Base-by-base conservation (phyloP, 164 flowering plant genomes). In the Vitis riparia region DNA sequence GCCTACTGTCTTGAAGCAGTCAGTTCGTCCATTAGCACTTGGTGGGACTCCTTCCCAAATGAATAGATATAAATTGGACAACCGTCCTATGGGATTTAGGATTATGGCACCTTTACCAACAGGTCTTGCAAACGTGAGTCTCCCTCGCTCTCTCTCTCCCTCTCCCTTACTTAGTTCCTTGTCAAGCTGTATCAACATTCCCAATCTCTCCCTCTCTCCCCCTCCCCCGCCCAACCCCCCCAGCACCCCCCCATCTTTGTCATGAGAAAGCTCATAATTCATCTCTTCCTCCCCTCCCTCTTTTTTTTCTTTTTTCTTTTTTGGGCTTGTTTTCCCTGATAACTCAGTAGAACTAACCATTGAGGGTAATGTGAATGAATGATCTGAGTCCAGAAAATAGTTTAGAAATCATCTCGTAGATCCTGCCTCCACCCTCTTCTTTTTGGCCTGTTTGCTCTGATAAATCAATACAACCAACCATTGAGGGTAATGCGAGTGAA, bases 31-130 rank as follows among this genome's bases (percentile, higher is more conserved):
- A n/a, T 63, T 76, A 56, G 72, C 81, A 53, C 62, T 85, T 65
- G 32, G 51, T 3, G 85, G 83, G 51, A 15, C 71, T 75, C 79
- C 89, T 12, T 78, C 79, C 77, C 65, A 29, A 47, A 70, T 71
- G 59, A 87, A 88, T 69, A 82, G 89, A 75, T 89, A 86, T 82
- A 94, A 90, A 75, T 79, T 92, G 81, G 98, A 92, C 78, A 90
- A 92, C 77, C 95, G 93, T 16, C 91, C 98, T 44, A 87, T 90
- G 2, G 44, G 86, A 68, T 92, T 94, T 73, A 88, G 73, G 79
- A 76, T 92, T 68, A 66, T 80, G 69, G 84, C 97, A 1, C 97
- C 99, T 71, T 76, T 93, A 62, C 99, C 98, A n/a, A 62, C 81
- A 59, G 89, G 82, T 60, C 75, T 95, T 56, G 85, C 90, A 66